phyloP scores from a whole-genome alignment of 495 filamentous ascomycete genomes.

The Xylaria telfairii region DNA sequence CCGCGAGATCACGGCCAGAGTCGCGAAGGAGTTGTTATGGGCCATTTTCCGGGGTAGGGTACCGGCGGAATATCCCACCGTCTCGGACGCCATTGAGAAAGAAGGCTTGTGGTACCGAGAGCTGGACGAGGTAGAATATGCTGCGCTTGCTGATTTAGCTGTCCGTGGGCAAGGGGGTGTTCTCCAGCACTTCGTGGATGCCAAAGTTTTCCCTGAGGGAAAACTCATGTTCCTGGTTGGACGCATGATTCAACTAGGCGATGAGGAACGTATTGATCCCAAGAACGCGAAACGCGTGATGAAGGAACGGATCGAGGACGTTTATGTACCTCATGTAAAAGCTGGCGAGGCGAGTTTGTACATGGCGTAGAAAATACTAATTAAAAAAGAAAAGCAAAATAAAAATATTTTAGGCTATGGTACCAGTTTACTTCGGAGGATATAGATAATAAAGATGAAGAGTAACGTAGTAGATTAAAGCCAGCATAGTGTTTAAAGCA shows the following conservation, averaged over 20 bases:
- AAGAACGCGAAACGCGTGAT: slow-evolving; percentile 71
- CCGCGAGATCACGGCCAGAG: slow-evolving; percentile 73
- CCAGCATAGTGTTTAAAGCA: no score
- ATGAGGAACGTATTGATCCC: slow-evolving; percentile 79
- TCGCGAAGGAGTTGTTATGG: slow-evolving; percentile 76
- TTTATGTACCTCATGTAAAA: slow-evolving; percentile 29
- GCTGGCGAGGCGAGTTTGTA: background rate
- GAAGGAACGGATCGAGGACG: slow-evolving; percentile 57
- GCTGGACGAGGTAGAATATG: slow-evolving; percentile 65
- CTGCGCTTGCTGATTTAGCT: slow-evolving; percentile 56
- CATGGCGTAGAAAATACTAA: no score
- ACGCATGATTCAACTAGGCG: slow-evolving; percentile 81
- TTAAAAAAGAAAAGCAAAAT: no score
- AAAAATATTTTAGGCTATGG: no score
- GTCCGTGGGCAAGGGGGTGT: slow-evolving; percentile 63
- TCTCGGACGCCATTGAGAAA: slow-evolving; percentile 67
- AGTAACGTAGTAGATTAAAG: no score
- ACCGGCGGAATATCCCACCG: slow-evolving; percentile 52
- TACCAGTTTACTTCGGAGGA: no score
- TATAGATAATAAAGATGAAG: no score
- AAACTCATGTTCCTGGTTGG: slow-evolving; percentile 91
- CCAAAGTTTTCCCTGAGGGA: slow-evolving; percentile 63
- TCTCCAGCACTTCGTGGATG: slow-evolving; percentile 71
- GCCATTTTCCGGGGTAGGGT: slow-evolving; percentile 55
- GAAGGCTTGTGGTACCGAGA: slow-evolving; percentile 71